Evolutionary conservation across 352 stramenopile species (phyloP), one percentile per base, ranked within the genome.

Genomic region (Phytopythium aichiense): DNA sequence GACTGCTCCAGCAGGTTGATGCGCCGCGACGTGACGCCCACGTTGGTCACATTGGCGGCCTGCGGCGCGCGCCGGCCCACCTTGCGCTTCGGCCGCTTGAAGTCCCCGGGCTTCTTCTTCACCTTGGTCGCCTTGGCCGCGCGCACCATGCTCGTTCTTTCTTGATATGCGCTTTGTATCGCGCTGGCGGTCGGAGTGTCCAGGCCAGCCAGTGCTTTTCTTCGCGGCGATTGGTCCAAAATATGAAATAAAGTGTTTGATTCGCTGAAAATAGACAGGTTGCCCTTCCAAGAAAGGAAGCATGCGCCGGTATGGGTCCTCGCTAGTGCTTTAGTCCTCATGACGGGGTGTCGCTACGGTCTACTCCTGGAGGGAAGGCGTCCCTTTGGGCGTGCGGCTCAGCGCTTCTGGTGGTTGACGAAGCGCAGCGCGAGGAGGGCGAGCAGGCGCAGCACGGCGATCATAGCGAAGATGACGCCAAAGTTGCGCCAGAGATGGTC

Each of bases 41-140:
- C 85, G 38, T 76, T 89, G 31, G 85, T 94, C 23, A 94, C 85
- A 53, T 94, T 94, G 37, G 85, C 79, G 28, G 81, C 71, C 53
- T 76, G 81, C 16, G 77, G 67, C 1, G 76, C 81, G 58, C 87
- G 87, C 40, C 83, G 81, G 15, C 85, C 85, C 31, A 94, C 85
- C 67, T 94, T 94, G 69, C 80, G 85, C 81, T 94, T 94, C 16
- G 81, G 85, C 23, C 83, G 83, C 80, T 94, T 94, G 64, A 94
- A 94, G 68, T 94, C 85, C 35, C 70, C 83, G 12, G 85, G 85
- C 73, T 94, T 94, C 77, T 92, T 92, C 83, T 94, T 94, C 37
- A 52, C 60, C 68, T 78, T 81, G 60, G 77, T 70, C 57, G 75
- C 71, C 56, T 67, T 69, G 30, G 65, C 76, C 40, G 75, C 67